These are phyloP conservation scores for Nakazawaea siamensis DNA, from an alignment of 805 yeast genomes.

Conservation along the genomic window DNA sequence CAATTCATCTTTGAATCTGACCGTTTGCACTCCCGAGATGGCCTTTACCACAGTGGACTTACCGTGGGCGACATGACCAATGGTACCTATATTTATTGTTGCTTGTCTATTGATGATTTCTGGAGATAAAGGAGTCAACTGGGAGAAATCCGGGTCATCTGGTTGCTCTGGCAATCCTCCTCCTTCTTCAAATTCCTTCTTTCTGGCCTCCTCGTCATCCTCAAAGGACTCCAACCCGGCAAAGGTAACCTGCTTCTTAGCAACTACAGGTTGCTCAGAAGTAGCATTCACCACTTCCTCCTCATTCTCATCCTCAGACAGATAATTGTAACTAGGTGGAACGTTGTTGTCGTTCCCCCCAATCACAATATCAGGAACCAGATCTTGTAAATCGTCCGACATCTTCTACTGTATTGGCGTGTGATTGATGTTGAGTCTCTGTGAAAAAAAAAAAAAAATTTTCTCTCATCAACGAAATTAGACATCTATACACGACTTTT, in stretches of 20 bases:
- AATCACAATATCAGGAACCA: slow-evolving; percentile 78
- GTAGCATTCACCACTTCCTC: slow-evolving; percentile 27
- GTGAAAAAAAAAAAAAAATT: slow-evolving; percentile 11
- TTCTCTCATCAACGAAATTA: neutral
- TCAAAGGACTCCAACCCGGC: slow-evolving; percentile 60
- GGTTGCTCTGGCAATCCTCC: slow-evolving; percentile 99
- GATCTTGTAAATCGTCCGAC: slow-evolving; percentile 80
- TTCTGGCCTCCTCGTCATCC: slow-evolving; percentile 65
- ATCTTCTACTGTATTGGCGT: slow-evolving; percentile 20
- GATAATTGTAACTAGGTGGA: slow-evolving; percentile 23
- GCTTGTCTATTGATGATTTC: slow-evolving; percentile 99
- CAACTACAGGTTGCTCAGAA: slow-evolving; percentile 24
- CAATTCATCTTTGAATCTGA: slow-evolving; percentile 96
- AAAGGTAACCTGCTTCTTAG: slow-evolving; percentile 75
- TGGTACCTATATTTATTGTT: slow-evolving; percentile 95
- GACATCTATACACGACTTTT: neutral
- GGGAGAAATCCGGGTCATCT: slow-evolving; percentile 72
- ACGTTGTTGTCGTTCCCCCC: slow-evolving; percentile 35
- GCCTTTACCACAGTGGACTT: slow-evolving; percentile 91
- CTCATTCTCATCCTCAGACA: slow-evolving; percentile 24
- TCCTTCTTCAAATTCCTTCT: slow-evolving; percentile 90
- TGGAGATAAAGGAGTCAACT: slow-evolving; percentile 81
- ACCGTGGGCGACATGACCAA: slow-evolving; percentile 96
- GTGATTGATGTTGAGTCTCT: neutral
- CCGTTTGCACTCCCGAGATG: slow-evolving; percentile 98